Conservation (phyloP, 2,329 filamentous ascomycete genomes). For the Pseudogymnoascus sp. region DNA sequence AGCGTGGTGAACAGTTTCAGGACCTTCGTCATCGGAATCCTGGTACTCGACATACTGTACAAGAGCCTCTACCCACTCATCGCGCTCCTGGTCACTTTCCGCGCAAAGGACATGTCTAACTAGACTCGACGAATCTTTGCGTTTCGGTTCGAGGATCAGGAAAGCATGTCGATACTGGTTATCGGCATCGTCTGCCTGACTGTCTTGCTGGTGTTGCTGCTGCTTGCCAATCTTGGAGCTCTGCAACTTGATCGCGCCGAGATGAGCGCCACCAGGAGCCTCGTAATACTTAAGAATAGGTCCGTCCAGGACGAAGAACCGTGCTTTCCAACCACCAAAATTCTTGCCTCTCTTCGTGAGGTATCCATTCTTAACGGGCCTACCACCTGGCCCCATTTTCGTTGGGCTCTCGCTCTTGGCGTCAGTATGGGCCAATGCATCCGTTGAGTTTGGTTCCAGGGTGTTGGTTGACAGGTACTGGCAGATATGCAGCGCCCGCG, state of each 20-base stretch:
- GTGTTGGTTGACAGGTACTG: constrained; percentile 71
- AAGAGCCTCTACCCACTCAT: constrained; percentile 87
- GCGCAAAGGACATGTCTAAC: constrained; percentile 93
- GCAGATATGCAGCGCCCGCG: constrained; percentile 74
- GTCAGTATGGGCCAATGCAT: constrained; percentile 37
- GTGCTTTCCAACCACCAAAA: constrained; percentile 96
- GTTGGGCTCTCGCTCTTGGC: constrained; percentile 32
- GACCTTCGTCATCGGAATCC: constrained; percentile 51
- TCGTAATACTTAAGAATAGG: constrained; percentile 84
- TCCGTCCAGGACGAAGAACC: constrained; percentile 63
- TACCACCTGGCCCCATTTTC: constrained; percentile 53
- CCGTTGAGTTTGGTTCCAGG: constrained; percentile 55
- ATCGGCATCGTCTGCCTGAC: constrained; percentile 68
- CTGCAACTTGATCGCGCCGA: constrained; percentile 88
- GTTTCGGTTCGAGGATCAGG: constrained; percentile 88
- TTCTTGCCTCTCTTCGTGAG: constrained; percentile 96
- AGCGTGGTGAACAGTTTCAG: constrained; percentile 29
- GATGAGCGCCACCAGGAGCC: constrained; percentile 77
- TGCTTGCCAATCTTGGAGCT: constrained; percentile 94
- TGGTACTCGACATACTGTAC: constrained; percentile 80
- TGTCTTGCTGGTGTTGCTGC: constrained; percentile 53
- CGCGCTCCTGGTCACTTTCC: constrained; percentile 86
- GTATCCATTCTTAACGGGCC: constrained; percentile 76
- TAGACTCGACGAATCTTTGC: constrained; percentile 81
- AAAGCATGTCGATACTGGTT: constrained; percentile 97